Evolutionary conservation across 257 asterid species (phyloP), one percentile per base, ranked within the genome.

Genomic region (Nemophila menziesii): DNA sequence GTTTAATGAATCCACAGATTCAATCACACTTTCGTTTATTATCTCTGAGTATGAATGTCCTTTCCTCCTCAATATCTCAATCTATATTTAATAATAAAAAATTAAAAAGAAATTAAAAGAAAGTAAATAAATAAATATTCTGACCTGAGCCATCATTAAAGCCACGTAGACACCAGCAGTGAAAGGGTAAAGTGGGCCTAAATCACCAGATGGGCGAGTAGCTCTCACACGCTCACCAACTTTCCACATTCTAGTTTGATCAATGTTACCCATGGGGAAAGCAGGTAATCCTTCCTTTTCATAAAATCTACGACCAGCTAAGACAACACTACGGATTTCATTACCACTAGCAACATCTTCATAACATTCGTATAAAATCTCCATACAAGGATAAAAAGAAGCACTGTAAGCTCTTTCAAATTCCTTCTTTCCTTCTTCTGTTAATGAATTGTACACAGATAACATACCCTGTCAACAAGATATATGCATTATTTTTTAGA

Each of bases 21-120:
- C 95, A 0, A 87, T 83, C 51, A 87, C 90, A 16, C 95, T 87
- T 67, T 87, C 95, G 11, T 87, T 87, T 33, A 87, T 87, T 34
- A 87, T 87, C 68, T 87, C 97, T 0, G 97, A 87, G 69, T 87
- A 83, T 2, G 95, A 87, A 38, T 87, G 97, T 16, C 95, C 97
- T 40, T 87, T 87, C 92, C 78, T 87, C 73, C 97, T 70, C 67
- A 87, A 59, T 44, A 80, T 55, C 82, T 87, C 97, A 58, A 87
- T 87, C 97, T 87, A 78, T 17, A 20, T 4, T 3, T 5, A 41
- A 5, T 7, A 29, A 2, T 13, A 29, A 7, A 2, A 29, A 3
- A 29, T 29, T 29, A 29, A 13, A 29, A 3, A 13, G 36, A 10
- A 26, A 29, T 7, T 7, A 29, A 29, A 7, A 5, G n/a, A 41